Evolutionary conservation across 169 alveolate genomes (phyloP), one percentile per base, ranked within the genome.

Genomic region (Eimeria falciformis): DNA sequence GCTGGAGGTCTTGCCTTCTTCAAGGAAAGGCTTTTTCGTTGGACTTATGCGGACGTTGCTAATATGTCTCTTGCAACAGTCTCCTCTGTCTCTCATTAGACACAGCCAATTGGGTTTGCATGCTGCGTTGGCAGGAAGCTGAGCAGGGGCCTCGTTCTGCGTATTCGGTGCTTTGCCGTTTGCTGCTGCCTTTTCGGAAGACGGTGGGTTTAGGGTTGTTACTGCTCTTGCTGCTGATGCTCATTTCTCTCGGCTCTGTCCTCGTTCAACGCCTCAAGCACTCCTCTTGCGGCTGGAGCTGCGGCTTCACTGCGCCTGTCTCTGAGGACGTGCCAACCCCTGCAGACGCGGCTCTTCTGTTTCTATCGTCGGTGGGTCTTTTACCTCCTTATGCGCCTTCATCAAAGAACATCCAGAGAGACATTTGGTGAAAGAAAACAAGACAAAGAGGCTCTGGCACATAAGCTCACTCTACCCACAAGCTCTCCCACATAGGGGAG

Each of bases 51-150:
- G n/a, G n/a, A n/a, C n/a, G n/a, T n/a, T n/a, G n/a, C n/a, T n/a
- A n/a, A n/a, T n/a, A n/a, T n/a, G n/a, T n/a, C n/a, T n/a, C n/a
- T n/a, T n/a, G n/a, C n/a, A n/a, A n/a, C n/a, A n/a, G n/a, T n/a
- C n/a, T n/a, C n/a, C n/a, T n/a, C n/a, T n/a, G n/a, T n/a, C n/a
- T n/a, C n/a, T n/a, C n/a, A n/a, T n/a, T n/a, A n/a, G n/a, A n/a
- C n/a, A n/a, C n/a, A n/a, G n/a, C n/a, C n/a, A n/a, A n/a, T n/a
- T n/a, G n/a, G n/a, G n/a, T n/a, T n/a, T n/a, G n/a, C n/a, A n/a
- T n/a, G n/a, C n/a, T n/a, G n/a, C n/a, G n/a, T n/a, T n/a, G n/a
- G 68, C 69, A 77, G 86, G 86, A 77, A 47, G 86, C 86, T 23
- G 86, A 77, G 33, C 68, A 46, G 46, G 37, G 68, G 43, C 55